Evolutionary conservation across 1,139 yeast genomes (phyloP), one percentile per base, ranked within the genome.

Genomic region (Yamadazyma kanchanaburiensis): DNA sequence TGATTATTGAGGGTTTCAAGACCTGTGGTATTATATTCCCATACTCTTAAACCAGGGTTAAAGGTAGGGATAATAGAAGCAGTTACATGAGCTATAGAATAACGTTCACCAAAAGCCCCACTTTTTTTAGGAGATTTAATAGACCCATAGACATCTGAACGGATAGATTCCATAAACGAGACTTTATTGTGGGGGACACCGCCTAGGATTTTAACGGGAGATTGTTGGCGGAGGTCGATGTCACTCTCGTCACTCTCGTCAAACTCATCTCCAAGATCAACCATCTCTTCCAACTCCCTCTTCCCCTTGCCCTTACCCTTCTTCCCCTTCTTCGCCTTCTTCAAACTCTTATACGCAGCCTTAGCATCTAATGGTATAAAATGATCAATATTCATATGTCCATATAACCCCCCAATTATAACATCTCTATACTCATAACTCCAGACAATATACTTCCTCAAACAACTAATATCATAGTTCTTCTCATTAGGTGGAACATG

Each of bases 371-470:
- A 64, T 0, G 94, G 86, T 27, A 83, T 68, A 49, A 84, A 85
- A 57, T 86, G 95, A 51, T 86, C 95, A 36, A 85, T 61, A 53
- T 86, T 86, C 95, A 86, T 86, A 50, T 86, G 95, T 0, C 95
- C 95, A 51, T 73, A 86, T 18, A 86, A 58, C 9, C 91, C 88
- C 16, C 95, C 95, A 39, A 86, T 66, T 25, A 86, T 80, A 21
- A 86, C 72, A 50, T 86, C 95, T 42, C 94, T 68, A 51, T 80
- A 86, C 48, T 84, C 95, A 46, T 84, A 77, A 24, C 77, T 60
- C 94, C 95, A 85, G 13, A 78, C 70, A 21, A 83, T 71, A 51
- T 78, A 80, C 51, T 85, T 84, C 32, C 87, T 65, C 44, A 74
- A 77, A 49, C 95, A 86, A 26, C 80, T 66, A 17, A 68, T 61